Evolutionary conservation across 2,329 filamentous ascomycete genomes (phyloP), one percentile per base, ranked within the genome.

Genomic region (Dactylellina cionopaga): DNA sequence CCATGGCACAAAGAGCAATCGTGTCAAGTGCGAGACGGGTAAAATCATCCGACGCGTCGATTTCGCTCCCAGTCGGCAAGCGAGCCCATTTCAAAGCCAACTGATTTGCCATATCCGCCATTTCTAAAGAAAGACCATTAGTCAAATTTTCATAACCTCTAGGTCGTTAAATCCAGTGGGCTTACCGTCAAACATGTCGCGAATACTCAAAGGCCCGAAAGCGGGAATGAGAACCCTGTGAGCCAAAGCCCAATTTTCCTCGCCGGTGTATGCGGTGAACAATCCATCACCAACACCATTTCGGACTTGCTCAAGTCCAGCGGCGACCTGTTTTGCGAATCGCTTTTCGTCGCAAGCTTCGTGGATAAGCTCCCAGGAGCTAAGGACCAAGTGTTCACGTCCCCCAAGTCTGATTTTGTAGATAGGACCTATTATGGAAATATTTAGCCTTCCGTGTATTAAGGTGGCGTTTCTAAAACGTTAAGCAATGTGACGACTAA

Each of bases 1-100:
- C 62, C 73, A 75, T 75, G 27, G 74, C 51, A 22, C 74, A 75
- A 13, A 92, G 83, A 0, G 88, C 88, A 6, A 92, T 84, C 0
- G 89, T 90, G 77, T 92, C 90, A 1, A 92, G 83, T 0, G 90
- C 87, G 29, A 92, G 81, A n/a, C 89, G 85, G 1, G 89, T 91
- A 74, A 91, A 90, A 78, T 91, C 88, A 15, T 89, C 87, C 0
- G 86, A 84, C 0, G 86, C 85, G 44, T 83, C 81, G 66, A 92
- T 89, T 7, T 84, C 81, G 44, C 83, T 78, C 1, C 82, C 79
- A 0, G 86, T 80, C 0, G 90, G 90, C 75, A 81, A 78, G 31
- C 89, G 84, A 15, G 88, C 88, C 85, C 88, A 88, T 78, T 91
- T 91, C 80, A 90, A 83, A 7, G 85, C 84, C 52, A 91, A 80